phyloP scores from a whole-genome alignment of 768 basidiomycete genomes.

The Xerocomellus amylosporus region DNA sequence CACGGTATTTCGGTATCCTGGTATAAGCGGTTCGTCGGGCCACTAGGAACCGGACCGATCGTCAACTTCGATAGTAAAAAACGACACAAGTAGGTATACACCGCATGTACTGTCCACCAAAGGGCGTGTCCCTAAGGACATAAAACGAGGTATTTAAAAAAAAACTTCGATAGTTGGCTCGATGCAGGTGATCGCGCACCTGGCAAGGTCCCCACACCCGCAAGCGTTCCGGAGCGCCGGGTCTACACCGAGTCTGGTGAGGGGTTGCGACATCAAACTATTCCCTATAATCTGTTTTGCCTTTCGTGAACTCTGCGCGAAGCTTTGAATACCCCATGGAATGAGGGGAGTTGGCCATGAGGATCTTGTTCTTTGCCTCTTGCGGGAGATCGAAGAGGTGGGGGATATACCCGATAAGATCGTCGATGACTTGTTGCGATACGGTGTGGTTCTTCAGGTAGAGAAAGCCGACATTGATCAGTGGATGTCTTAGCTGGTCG shows the following conservation, averaged over 20 bases:
- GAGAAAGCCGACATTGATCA: conserved; percentile 80
- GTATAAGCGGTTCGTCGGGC: conserved; percentile 69
- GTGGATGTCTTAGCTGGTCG: conserved; percentile 60
- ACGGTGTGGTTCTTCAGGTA: conserved; percentile 72
- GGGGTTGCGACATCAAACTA: conserved; percentile 80
- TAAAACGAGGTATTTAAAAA: too few relatives aligned
- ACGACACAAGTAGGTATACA: too few relatives aligned
- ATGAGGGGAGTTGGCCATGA: conserved; percentile 72
- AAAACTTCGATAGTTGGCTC: neutral
- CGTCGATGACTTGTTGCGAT: conserved; percentile 42
- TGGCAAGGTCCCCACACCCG: conserved; percentile 74
- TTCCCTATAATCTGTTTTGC: conserved; percentile 68
- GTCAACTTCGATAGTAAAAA: too few relatives aligned
- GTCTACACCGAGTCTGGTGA: conserved; percentile 57
- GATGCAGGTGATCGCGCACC: conserved; percentile 38
- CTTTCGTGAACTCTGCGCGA: conserved; percentile 74
- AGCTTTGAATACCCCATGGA: conserved; percentile 76
- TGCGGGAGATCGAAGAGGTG: conserved; percentile 69
- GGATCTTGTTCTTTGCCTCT: conserved; percentile 60
- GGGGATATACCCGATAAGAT: conserved; percentile 59
- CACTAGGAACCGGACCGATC: conserved; percentile 45
- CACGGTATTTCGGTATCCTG: conserved; percentile 61
- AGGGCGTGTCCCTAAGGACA: too few relatives aligned
- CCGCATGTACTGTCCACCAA: too few relatives aligned
- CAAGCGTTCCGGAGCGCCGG: conserved; percentile 62